These are phyloP conservation scores for Artemisia argyi DNA, from an alignment of 129 eudicot species.

Conservation along the genomic window DNA sequence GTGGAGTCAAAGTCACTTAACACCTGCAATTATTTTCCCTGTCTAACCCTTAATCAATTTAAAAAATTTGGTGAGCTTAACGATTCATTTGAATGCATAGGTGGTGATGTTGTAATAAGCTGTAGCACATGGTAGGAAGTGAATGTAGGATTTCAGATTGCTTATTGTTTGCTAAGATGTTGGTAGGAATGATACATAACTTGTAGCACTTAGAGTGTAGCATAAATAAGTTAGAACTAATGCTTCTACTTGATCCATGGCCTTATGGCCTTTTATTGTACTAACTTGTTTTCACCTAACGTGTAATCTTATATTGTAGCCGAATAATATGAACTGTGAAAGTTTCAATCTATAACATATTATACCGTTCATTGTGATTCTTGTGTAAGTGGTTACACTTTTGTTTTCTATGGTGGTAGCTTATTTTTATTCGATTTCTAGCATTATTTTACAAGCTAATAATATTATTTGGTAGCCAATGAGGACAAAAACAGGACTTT, in stretches of 20 bases:
- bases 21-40: not conserved
- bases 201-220: not conserved
- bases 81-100: constrained; percentile 24
- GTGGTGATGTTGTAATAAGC: constrained; percentile 18
- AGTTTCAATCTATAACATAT: no score
- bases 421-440: no score
- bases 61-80: not conserved
- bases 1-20: constrained; percentile 60
- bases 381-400: no score
- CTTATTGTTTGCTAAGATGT: constrained; percentile 12
- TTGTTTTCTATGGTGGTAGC: no score
- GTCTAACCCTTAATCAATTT: constrained; percentile 20
- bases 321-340: no score
- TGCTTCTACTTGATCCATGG: not conserved
- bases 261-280: not conserved
- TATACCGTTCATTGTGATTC: no score
- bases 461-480: no score
- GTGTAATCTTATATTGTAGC: not conserved
- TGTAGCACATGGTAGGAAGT: constrained; percentile 28
- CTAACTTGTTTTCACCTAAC: not conserved
- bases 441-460: no score
- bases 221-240: constrained; percentile 9
- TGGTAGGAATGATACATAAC: not conserved
- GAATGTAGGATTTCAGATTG: constrained; percentile 11
- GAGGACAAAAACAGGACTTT: no score